These are phyloP conservation scores for Penicillium fuscoglaucum DNA, from an alignment of 2,329 filamentous ascomycete genomes.

Conservation along the genomic window DNA sequence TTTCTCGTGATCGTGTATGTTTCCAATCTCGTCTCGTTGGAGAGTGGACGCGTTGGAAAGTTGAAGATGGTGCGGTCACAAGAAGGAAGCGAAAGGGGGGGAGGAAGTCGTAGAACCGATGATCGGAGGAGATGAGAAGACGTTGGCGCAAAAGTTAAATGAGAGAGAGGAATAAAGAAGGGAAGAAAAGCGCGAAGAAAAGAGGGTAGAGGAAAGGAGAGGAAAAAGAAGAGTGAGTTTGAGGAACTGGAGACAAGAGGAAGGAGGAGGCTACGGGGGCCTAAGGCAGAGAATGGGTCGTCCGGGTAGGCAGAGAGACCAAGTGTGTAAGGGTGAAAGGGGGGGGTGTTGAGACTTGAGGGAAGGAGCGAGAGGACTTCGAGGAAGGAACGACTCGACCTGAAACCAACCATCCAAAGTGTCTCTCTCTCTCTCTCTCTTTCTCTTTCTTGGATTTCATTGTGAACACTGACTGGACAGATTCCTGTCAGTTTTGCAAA, in stretches of 20 bases:
- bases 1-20: conserved; percentile 6
- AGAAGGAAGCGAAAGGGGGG: conserved; percentile 18
- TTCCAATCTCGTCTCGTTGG: conserved; percentile 11
- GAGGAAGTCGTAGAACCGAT: conserved; percentile 8
- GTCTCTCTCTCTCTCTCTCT: neutral
- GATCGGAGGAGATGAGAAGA: conserved; percentile 7
- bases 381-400: conserved; percentile 9
- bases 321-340: conserved; percentile 16
- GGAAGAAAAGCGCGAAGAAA: conserved; percentile 19
- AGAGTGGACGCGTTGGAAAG: conserved; percentile 19
- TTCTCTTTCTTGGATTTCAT: neutral
- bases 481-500: neutral
- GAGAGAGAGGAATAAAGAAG: conserved; percentile 16
- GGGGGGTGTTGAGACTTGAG: conserved; percentile 6
- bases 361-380: neutral
- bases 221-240: conserved; percentile 26
- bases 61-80: neutral
- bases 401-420: conserved; percentile 6
- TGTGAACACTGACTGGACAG: neutral
- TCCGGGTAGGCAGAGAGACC: conserved; percentile 17
- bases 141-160: conserved; percentile 9
- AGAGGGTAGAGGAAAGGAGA: conserved; percentile 25
- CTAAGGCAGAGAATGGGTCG: conserved; percentile 28
- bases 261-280: conserved; percentile 27
- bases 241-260: conserved; percentile 21